Conservation (phyloP, 129 eudicot genomes). For the Mikania micrantha region DNA sequence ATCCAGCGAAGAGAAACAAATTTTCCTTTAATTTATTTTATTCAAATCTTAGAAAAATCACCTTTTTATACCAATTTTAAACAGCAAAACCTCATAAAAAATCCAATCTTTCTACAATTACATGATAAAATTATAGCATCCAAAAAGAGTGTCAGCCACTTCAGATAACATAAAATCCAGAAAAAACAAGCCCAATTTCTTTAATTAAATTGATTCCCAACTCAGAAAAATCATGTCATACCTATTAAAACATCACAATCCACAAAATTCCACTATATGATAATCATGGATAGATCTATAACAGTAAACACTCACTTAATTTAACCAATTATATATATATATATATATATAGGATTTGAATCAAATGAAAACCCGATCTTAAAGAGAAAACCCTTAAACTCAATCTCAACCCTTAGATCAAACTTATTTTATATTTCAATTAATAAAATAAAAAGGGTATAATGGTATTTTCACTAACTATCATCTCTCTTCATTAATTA, state of each 20-base stretch:
- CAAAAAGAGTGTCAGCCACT: slow-evolving; percentile 17
- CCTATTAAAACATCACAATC: too few species aligned
- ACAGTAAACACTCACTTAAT: background rate
- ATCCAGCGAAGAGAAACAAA: slow-evolving; percentile 1
- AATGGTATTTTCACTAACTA: too few species aligned
- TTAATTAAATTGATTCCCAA: background rate
- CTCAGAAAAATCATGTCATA: too few species aligned
- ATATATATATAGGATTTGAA: too few species aligned
- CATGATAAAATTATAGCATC: background rate
- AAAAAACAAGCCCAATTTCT: background rate
- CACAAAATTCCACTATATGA: background rate
- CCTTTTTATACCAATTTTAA: background rate
- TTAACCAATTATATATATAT: too few species aligned
- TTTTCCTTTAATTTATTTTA: background rate
- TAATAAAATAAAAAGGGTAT: too few species aligned
- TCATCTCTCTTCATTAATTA: too few species aligned
- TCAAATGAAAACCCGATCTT: too few species aligned
- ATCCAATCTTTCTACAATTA: background rate
- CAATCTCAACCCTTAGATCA: too few species aligned
- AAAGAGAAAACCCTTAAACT: too few species aligned
- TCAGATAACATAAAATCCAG: background rate
- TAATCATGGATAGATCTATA: background rate
- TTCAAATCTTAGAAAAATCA: background rate
- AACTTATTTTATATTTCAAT: too few species aligned
- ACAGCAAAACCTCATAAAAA: slow-evolving; percentile 1